These are phyloP conservation scores for Nyctanthes arbortristis DNA, from an alignment of 257 asterid species.

Conservation along the genomic window DNA sequence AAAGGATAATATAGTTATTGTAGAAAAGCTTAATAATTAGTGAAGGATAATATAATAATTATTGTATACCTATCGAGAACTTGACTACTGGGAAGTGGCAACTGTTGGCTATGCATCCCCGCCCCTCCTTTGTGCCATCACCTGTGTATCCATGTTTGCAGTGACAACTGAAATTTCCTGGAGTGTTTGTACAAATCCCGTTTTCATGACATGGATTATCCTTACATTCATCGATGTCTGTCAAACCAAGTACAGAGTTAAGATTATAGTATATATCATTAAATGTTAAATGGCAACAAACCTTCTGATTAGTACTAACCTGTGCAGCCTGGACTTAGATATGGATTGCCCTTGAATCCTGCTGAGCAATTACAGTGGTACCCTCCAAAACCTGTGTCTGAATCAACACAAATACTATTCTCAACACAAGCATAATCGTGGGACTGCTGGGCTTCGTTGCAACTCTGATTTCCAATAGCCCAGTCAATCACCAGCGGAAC, in stretches of 20 bases:
- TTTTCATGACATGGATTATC: constrained; percentile 44
- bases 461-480: constrained; percentile 50
- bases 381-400: constrained; percentile 42
- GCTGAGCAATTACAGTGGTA: constrained; percentile 47
- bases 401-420: constrained; percentile 49
- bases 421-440: constrained; percentile 31
- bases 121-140: constrained; percentile 43
- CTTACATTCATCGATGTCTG: constrained; percentile 57
- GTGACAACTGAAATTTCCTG: constrained; percentile 40
- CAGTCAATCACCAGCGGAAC: constrained; percentile 64
- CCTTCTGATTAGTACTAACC: too few relatives aligned
- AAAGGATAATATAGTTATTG: too few relatives aligned
- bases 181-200: too few relatives aligned
- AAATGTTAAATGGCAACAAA: neutral
- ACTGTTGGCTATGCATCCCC: constrained; percentile 44
- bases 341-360: constrained; percentile 67
- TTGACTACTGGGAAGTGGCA: constrained; percentile 41
- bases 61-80: constrained; percentile 58
- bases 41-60: too few relatives aligned
- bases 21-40: too few relatives aligned
- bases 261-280: neutral
- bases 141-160: constrained; percentile 49
- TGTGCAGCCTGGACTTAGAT: constrained; percentile 48
- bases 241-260: constrained; percentile 1
- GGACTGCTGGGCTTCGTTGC: constrained; percentile 32